Conservation (phyloP, 179 eudicot genomes). For the Beta lomatogona region DNA sequence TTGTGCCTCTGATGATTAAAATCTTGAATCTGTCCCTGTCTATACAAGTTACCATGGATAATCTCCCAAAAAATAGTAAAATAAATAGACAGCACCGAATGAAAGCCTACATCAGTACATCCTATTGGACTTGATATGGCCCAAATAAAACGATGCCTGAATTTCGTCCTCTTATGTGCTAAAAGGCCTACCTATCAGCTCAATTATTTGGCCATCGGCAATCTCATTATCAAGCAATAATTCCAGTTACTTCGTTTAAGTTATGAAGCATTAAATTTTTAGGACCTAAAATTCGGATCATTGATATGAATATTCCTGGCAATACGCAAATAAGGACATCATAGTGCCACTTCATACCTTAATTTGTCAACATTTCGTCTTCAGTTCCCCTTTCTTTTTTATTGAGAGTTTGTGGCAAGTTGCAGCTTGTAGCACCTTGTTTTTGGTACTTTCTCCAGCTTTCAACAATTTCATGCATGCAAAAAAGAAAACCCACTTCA, state of each 20-base stretch:
- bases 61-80: too few relatives aligned
- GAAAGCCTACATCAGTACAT: too few relatives aligned
- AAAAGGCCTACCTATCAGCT: too few relatives aligned
- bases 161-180: too few relatives aligned
- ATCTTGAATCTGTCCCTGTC: too few relatives aligned
- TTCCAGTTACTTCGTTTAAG: background rate
- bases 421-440: background rate
- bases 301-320: constrained; percentile 12
- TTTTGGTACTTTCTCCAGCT: background rate
- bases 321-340: constrained; percentile 4
- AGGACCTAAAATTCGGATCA: constrained; percentile 13
- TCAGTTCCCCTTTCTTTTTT: background rate
- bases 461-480: background rate
- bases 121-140: too few relatives aligned
- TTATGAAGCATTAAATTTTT: background rate
- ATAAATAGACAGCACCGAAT: too few relatives aligned
- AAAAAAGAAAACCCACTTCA: constrained; percentile 10
- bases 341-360: constrained; percentile 1
- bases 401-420: background rate
- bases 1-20: too few relatives aligned
- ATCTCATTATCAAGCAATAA: background rate
- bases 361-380: background rate
- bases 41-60: background rate
- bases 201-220: background rate
- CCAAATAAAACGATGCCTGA: too few relatives aligned